Percentiles rank a stretch among this genome's conserved stretches.
phyloP scores from a whole-genome alignment of 176 grass and related monocot genomes.

The Aegilops umbellulata region DNA sequence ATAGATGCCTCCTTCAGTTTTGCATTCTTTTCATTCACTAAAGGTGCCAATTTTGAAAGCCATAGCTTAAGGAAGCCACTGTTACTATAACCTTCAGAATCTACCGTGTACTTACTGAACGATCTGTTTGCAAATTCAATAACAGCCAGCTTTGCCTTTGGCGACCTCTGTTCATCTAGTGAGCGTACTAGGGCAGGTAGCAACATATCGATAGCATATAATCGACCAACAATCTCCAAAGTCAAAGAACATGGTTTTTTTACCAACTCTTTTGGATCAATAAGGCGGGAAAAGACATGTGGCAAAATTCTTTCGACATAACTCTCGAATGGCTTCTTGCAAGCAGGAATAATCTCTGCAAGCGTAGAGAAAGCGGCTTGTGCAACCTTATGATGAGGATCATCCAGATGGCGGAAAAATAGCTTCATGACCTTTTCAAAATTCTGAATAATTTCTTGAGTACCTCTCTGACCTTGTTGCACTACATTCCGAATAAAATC shows the following conservation, averaged over 20 bases:
- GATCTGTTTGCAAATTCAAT: constrained; percentile 92
- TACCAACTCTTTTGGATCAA: constrained; percentile 91
- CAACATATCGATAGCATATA: constrained; percentile 92
- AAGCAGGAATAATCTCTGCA: constrained; percentile 94
- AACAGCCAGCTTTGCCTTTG: constrained; percentile 96
- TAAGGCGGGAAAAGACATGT: constrained; percentile 86
- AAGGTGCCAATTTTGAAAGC: constrained; percentile 91
- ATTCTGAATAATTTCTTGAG: constrained; percentile 88
- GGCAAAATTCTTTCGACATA: constrained; percentile 91
- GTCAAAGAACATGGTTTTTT: constrained; percentile 84
- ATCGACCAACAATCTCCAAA: constrained; percentile 78
- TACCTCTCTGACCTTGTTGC: constrained; percentile 81
- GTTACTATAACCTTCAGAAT: constrained; percentile 90
- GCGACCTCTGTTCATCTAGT: constrained; percentile 92
- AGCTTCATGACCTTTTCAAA: constrained; percentile 99
- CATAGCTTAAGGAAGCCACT: constrained; percentile 96
- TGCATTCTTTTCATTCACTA: constrained; percentile 92
- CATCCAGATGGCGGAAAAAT: constrained; percentile 95
- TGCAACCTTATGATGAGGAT: constrained; percentile 98
- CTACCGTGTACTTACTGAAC: constrained; percentile 71
- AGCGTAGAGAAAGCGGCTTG: constrained; percentile 85
- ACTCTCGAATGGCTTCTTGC: constrained; percentile 86
- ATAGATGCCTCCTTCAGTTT: constrained; percentile 98
- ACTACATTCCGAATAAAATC: constrained; percentile 85
- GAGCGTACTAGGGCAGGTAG: constrained; percentile 89